Evolutionary conservation across 495 filamentous ascomycete genomes (phyloP).

Genomic region (Penicillium robsamsonii): DNA sequence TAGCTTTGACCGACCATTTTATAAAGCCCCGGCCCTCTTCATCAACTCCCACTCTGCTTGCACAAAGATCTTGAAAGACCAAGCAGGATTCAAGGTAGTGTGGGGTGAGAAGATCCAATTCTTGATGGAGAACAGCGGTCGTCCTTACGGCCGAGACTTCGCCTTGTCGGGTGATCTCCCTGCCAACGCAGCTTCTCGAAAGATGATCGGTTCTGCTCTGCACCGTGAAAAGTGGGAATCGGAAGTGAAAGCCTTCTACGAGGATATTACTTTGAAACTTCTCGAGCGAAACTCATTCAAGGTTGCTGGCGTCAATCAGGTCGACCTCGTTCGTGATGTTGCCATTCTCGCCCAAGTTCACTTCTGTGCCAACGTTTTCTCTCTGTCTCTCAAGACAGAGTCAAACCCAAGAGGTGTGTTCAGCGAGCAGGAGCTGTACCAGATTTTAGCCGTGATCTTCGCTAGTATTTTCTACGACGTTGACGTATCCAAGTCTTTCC

Average conservation of each 20-base stretch:
- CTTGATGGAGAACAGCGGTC: slow-evolving; percentile 41
- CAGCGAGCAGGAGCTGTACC: slow-evolving; percentile 58
- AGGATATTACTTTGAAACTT: slow-evolving; percentile 51
- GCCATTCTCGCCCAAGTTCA: slow-evolving; percentile 60
- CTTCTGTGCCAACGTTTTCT: slow-evolving; percentile 61
- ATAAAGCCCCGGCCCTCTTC: slow-evolving; percentile 31
- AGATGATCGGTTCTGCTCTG: slow-evolving; percentile 47
- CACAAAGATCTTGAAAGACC: slow-evolving; percentile 46
- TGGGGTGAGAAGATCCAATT: slow-evolving; percentile 56
- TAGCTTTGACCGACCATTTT: slow-evolving; percentile 47
- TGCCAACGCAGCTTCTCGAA: slow-evolving; percentile 46
- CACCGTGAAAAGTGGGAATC: slow-evolving; percentile 51
- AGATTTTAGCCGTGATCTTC: slow-evolving; percentile 57
- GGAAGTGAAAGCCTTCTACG: slow-evolving; percentile 52
- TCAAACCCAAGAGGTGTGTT: slow-evolving; percentile 58
- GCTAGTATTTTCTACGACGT: slow-evolving; percentile 63
- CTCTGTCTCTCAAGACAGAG: slow-evolving; percentile 60
- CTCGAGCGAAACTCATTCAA: slow-evolving; percentile 48
- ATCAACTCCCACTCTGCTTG: slow-evolving; percentile 52
- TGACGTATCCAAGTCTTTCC: slow-evolving; percentile 63
- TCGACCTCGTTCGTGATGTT: slow-evolving; percentile 63
- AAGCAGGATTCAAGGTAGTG: slow-evolving; percentile 53
- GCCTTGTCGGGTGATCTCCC: slow-evolving; percentile 54
- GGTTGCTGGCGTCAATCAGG: slow-evolving; percentile 55
- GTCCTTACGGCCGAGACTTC: slow-evolving; percentile 47